Base-by-base conservation (phyloP, 2,329 filamentous ascomycete species). In the Epichloe gansuensis region DNA sequence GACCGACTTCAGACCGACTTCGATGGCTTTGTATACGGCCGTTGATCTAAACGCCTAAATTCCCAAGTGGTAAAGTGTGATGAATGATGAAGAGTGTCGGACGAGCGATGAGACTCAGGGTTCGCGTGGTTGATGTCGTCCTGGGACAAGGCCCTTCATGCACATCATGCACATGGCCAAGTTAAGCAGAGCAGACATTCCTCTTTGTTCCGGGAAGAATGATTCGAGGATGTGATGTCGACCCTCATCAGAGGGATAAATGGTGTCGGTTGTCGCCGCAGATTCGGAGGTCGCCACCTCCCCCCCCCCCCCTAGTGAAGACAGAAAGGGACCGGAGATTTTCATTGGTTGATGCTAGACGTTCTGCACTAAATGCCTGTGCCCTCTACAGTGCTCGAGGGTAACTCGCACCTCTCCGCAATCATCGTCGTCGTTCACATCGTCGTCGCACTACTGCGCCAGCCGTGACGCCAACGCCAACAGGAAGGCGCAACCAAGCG, bases 201-300 rank as follows among this genome's bases (percentile, higher is more conserved):
- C n/a, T 43, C 34, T 11, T 47, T 21, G n/a, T 25, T n/a, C 13
- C 9, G 31, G 8, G 23, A 49, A 53, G 11, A 4, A 42, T 17
- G 25, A 12, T 15, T 47, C 41, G 15, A 7, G 35, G 7, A 38
- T 15, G 8, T 23, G 27, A 11, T 13, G 31, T 15, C 36, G 11
- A 8, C 27, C 40, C 38, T 49, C 43, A 42, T 42, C 41, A 25
- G 25, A 40, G 41, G 5, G 5, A 44, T 7, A 44, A 15, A 44
- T 3, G 8, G 12, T 50, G 49, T 53, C 50, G 51, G 54, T 49
- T 44, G 44, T 9, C 40, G 53, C 54, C 53, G 46, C 21, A 9
- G 34, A 8, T 46, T 52, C 64, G 64, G 64, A 66, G 63, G 63
- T 66, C 64, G 64, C 64, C 64, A 66, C 64, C 53, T 55, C 59